These are phyloP conservation scores for Mercurialis annua DNA, from an alignment of 345 rosid species.

Conservation along the genomic window DNA sequence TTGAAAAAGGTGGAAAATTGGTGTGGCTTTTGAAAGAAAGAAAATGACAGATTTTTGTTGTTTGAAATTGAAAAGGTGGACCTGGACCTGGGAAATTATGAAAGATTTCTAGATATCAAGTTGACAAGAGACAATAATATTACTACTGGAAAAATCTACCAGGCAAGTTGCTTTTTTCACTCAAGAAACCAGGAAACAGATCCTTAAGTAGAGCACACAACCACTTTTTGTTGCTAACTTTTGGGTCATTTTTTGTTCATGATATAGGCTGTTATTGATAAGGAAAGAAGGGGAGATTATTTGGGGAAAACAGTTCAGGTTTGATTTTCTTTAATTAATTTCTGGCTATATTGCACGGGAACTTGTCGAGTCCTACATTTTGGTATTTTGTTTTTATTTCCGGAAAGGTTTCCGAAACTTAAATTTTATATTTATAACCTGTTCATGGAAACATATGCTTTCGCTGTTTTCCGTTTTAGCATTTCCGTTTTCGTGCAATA, in stretches of 20 bases:
- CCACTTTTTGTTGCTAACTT: slow-evolving; percentile 1
- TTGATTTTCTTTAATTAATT: neutral
- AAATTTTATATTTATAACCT: too few relatives aligned
- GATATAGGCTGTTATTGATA: slow-evolving; percentile 70
- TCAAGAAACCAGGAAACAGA: neutral
- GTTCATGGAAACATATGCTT: too few relatives aligned
- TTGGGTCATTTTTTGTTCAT: neutral
- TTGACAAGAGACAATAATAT: slow-evolving; percentile 82
- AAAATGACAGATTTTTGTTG: slow-evolving; percentile 5
- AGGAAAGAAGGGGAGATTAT: slow-evolving; percentile 96
- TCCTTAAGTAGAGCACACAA: neutral
- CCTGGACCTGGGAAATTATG: slow-evolving; percentile 98
- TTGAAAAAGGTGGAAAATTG: neutral
- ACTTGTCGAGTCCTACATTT: too few relatives aligned
- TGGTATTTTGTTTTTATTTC: too few relatives aligned
- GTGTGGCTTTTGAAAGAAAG: neutral
- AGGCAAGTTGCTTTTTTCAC: slow-evolving; percentile 42
- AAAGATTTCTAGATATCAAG: slow-evolving; percentile 80
- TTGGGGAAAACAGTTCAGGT: slow-evolving; percentile 99
- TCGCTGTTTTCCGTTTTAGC: too few relatives aligned
- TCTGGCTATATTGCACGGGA: too few relatives aligned
- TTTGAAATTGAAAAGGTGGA: slow-evolving; percentile 68
- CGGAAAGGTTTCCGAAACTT: too few relatives aligned
- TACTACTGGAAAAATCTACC: slow-evolving; percentile 87
- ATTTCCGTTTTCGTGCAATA: too few relatives aligned